Conservation (phyloP, 257 asterid genomes). For the Cinchona pubescens region DNA sequence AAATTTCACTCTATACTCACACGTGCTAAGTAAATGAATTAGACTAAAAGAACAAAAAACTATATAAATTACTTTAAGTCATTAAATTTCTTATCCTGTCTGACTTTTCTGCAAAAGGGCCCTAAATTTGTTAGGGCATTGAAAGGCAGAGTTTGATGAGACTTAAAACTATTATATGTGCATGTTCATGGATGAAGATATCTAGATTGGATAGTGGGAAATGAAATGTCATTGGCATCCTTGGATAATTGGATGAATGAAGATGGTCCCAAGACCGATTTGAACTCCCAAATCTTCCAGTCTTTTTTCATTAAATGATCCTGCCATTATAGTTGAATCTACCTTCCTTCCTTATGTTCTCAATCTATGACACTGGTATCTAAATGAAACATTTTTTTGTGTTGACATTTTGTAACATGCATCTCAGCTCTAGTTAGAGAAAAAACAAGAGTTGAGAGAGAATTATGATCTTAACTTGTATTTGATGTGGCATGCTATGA, state of each 20-base stretch:
- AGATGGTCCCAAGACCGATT: background rate
- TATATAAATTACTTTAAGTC: background rate
- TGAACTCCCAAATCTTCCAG: background rate
- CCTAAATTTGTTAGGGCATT: background rate
- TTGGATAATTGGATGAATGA: too few relatives aligned
- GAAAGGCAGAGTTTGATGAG: background rate
- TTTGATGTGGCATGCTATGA: too few relatives aligned
- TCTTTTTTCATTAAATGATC: background rate
- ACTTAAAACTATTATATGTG: background rate
- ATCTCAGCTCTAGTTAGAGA: background rate
- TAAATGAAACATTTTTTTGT: background rate
- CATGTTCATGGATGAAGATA: background rate
- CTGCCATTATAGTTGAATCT: background rate
- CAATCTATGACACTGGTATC: background rate
- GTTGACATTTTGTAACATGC: background rate
- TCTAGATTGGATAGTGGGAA: background rate
- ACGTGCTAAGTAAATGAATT: background rate
- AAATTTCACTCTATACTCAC: background rate
- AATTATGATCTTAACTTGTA: background rate
- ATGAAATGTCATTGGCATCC: background rate
- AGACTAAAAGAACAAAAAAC: too few relatives aligned
- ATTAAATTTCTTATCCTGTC: background rate
- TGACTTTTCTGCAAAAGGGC: background rate
- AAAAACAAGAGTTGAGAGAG: background rate
- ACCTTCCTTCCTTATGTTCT: background rate